These are phyloP conservation scores for Physcomitrellopsis africana DNA, from an alignment of 225 moss, liverwort and hornwort genomes.

Conservation along the genomic window DNA sequence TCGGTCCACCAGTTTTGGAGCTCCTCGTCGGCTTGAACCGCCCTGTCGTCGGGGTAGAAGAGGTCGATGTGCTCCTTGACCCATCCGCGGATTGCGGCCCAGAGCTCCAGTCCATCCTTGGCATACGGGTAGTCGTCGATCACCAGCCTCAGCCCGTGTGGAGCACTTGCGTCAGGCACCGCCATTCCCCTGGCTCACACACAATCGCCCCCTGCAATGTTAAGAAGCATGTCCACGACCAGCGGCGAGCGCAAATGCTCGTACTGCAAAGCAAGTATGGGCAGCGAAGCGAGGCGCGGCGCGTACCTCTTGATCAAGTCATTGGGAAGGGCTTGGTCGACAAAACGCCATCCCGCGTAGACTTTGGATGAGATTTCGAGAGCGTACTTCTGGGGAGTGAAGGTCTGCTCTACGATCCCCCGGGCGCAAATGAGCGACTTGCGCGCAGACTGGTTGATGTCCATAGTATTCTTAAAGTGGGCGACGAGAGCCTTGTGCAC, in stretches of 20 bases:
- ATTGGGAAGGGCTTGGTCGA: slow-evolving; percentile 51
- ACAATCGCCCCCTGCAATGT: neutral
- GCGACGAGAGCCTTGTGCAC: slow-evolving; percentile 49
- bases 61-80: slow-evolving; percentile 50
- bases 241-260: too few species aligned
- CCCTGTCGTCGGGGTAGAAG: slow-evolving; percentile 52
- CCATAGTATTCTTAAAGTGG: slow-evolving; percentile 56
- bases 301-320: slow-evolving; percentile 59
- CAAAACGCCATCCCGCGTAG: slow-evolving; percentile 52
- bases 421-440: slow-evolving; percentile 45
- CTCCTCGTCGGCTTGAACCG: slow-evolving; percentile 53
- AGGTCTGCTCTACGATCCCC: slow-evolving; percentile 57
- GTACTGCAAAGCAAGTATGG: neutral
- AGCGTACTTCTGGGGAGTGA: slow-evolving; percentile 50
- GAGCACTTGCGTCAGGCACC: slow-evolving; percentile 38
- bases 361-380: slow-evolving; percentile 47
- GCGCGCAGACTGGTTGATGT: slow-evolving; percentile 60
- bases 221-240: neutral
- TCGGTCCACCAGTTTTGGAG: slow-evolving; percentile 82
- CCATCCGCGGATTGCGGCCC: slow-evolving; percentile 54
- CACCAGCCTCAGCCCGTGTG: slow-evolving; percentile 53
- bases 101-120: slow-evolving; percentile 68
- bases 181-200: slow-evolving; percentile 66
- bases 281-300: neutral
- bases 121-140: slow-evolving; percentile 79